phyloP scores from a whole-genome alignment of 108 stramenopile species.

The Pseudonitzschia multiseries region DNA sequence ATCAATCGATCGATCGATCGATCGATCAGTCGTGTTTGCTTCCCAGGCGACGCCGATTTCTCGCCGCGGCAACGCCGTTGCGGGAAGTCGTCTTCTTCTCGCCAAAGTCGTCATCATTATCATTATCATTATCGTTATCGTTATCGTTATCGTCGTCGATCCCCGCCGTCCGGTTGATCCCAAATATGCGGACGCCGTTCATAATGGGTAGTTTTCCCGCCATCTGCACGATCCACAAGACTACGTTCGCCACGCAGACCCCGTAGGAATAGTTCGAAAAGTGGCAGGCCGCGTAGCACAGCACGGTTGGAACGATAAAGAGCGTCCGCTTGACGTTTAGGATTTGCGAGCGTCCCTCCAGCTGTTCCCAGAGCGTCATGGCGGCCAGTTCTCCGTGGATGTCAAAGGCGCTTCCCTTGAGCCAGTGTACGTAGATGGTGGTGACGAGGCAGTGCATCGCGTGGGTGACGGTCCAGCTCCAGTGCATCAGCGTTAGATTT shows the following conservation, averaged over 20 bases:
- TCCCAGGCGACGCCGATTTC: neutral
- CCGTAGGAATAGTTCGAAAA: conserved; percentile 57
- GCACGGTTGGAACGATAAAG: conserved; percentile 72
- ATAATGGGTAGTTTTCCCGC: conserved; percentile 90
- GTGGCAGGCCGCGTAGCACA: conserved; percentile 81
- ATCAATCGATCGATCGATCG: too few relatives aligned
- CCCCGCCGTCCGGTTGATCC: conserved; percentile 94
- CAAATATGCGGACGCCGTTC: conserved; percentile 94
- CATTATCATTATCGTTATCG: neutral
- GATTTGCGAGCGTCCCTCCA: conserved; percentile 45
- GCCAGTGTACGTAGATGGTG: conserved; percentile 82
- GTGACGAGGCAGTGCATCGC: conserved; percentile 59
- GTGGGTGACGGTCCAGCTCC: conserved; percentile 75
- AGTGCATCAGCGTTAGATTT: conserved; percentile 26
- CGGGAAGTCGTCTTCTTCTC: neutral
- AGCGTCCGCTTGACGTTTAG: conserved; percentile 37
- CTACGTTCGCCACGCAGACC: conserved; percentile 70
- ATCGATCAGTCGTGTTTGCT: conserved; percentile 2
- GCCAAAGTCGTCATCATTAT: conserved; percentile 53
- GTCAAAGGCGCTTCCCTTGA: conserved; percentile 84
- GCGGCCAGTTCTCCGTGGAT: conserved; percentile 80
- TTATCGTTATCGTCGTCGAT: conserved; percentile 86
- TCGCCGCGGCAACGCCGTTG: neutral
- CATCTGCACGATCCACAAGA: conserved; percentile 80
- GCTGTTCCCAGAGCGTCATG: conserved; percentile 90